A percentile compares a stretch with the other conserved stretches of the same genome.
phyloP scores from a whole-genome alignment of 2,329 filamentous ascomycete species.

The Fusarium udum region DNA sequence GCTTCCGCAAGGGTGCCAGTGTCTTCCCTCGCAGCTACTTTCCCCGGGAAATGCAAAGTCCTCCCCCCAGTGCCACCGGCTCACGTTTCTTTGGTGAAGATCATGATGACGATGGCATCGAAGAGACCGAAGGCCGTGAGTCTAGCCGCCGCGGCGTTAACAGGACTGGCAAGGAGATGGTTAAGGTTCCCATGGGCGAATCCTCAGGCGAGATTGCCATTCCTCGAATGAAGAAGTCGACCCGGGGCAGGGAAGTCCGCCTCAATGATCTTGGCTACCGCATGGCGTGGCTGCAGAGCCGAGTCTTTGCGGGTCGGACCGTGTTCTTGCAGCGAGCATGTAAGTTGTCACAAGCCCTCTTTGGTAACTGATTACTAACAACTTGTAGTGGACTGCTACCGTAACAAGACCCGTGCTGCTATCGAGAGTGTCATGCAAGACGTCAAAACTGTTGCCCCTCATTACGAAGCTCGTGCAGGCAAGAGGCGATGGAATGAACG shows the following conservation, averaged over 20 bases:
- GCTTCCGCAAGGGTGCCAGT: conserved; percentile 87
- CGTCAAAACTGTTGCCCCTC: conserved; percentile 75
- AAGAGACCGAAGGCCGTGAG: conserved; percentile 60
- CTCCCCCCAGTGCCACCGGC: conserved; percentile 78
- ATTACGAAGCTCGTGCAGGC: conserved; percentile 88
- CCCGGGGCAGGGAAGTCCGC: conserved; percentile 83
- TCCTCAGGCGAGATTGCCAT: conserved; percentile 80
- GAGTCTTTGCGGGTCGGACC: conserved; percentile 86
- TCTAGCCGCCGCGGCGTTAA: conserved; percentile 49
- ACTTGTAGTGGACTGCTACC: conserved; percentile 84
- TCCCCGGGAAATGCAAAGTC: conserved; percentile 90
- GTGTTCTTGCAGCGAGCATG: conserved; percentile 90
- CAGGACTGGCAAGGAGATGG: conserved; percentile 53
- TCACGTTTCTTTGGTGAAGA: conserved; percentile 79
- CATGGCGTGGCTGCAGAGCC: conserved; percentile 96
- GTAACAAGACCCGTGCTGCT: conserved; percentile 86
- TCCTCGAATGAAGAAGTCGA: conserved; percentile 74
- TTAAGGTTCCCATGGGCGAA: conserved; percentile 72
- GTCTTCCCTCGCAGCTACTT: conserved; percentile 94
- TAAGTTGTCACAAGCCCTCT: conserved; percentile 61
- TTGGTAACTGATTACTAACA: conserved; percentile 11
- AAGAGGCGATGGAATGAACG: conserved; percentile 79
- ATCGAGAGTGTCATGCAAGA: conserved; percentile 84
- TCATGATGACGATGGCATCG: conserved; percentile 63
- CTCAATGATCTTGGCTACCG: conserved; percentile 93